Evolutionary conservation across 2,329 filamentous ascomycete genomes (phyloP).

Genomic region (Thelonectria rubi): DNA sequence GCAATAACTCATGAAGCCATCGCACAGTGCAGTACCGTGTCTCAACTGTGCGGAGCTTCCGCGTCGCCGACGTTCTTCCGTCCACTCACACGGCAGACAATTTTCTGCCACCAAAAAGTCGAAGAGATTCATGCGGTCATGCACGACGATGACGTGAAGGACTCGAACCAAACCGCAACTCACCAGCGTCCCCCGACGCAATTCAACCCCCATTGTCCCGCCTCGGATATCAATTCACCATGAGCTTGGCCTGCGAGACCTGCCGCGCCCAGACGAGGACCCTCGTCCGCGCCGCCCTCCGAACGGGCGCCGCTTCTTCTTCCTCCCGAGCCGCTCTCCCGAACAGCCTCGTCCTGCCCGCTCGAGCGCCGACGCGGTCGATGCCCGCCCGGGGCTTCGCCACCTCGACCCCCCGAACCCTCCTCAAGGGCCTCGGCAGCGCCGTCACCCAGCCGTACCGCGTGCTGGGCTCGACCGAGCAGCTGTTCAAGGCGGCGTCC

Average conservation of each 20-base stretch:
- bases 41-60: conserved; percentile 19
- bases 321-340: conserved; percentile 40
- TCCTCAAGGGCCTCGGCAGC: conserved; percentile 48
- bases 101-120: conserved; percentile 36
- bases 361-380: conserved; percentile 14
- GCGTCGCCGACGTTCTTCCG: conserved; percentile 41
- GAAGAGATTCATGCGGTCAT: conserved; percentile 43
- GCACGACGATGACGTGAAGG: conserved; percentile 45
- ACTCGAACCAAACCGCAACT: conserved; percentile 24
- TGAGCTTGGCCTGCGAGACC: conserved; percentile 57
- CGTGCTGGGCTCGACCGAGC: conserved; percentile 81
- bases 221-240: conserved; percentile 12
- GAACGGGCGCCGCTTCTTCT: conserved; percentile 38
- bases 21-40: neutral
- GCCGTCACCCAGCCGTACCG: conserved; percentile 66
- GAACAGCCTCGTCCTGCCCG: conserved; percentile 33
- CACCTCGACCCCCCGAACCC: conserved; percentile 45
- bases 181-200: conserved; percentile 19
- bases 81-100: conserved; percentile 38
- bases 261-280: conserved; percentile 57
- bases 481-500: conserved; percentile 79
- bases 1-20: too few relatives aligned
- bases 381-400: conserved; percentile 48
- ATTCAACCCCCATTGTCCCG: neutral
- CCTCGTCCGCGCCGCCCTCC: conserved; percentile 48